Percentiles rank a stretch among this genome's conserved stretches.
phyloP scores from a whole-genome alignment of 1,284 basidiomycete genomes.

The Microbotryum scabiosae region DNA sequence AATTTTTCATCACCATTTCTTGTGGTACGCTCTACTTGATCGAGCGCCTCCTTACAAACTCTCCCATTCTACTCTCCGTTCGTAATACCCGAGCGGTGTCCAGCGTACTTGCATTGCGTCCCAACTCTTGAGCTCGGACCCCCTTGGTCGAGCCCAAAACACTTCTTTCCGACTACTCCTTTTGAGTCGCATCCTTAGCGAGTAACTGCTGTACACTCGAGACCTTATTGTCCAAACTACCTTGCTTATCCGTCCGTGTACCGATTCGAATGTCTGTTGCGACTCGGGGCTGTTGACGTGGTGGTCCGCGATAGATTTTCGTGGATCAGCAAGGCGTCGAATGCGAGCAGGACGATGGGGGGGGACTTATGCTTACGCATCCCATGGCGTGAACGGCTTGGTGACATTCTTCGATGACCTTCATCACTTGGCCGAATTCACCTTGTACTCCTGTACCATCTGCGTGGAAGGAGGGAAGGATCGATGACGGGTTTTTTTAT shows the following conservation, averaged over 20 bases:
- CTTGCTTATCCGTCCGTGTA: conserved; percentile 64
- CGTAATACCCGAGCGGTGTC: too few species aligned
- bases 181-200: neutral
- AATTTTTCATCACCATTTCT: too few species aligned
- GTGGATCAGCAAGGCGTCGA: too few species aligned
- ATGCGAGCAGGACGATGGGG: too few species aligned
- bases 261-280: conserved; percentile 82
- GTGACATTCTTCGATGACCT: conserved; percentile 76
- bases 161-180: neutral
- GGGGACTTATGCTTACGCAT: conserved; percentile 34
- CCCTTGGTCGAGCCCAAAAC: neutral
- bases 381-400: conserved; percentile 65
- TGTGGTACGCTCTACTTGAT: too few species aligned
- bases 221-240: conserved; percentile 24
- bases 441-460: conserved; percentile 26
- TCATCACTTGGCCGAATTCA: conserved; percentile 50
- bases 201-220: conserved; percentile 16
- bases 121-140: too few species aligned
- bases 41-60: too few species aligned
- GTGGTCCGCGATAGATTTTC: too few species aligned
- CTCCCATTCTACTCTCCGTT: too few species aligned
- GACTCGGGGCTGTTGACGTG: too few species aligned
- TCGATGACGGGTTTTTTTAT: too few species aligned
- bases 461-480: neutral
- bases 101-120: too few species aligned